Evolutionary conservation across 1,284 basidiomycete species (phyloP), one percentile per base, ranked within the genome.

Genomic region (Heterobasidion occidentale): DNA sequence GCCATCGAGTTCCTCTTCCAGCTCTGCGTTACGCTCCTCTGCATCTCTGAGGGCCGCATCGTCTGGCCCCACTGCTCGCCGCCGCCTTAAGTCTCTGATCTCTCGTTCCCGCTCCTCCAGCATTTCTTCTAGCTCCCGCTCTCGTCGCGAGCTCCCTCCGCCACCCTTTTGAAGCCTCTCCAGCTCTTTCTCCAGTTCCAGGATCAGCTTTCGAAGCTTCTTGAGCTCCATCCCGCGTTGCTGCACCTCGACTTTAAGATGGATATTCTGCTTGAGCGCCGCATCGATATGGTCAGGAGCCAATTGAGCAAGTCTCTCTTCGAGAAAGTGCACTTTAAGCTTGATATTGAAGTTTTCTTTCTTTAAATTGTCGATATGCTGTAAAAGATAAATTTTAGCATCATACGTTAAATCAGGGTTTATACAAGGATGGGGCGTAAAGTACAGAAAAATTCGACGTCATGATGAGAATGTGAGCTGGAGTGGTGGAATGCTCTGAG

Each of bases 341-440:
- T 97, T 95, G 67, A 97, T 86, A 65, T 89, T 90, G 72, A 96
- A 96, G 75, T 95, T 94, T 70, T 97, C 93, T 70, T 94, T 95
- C 76, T 95, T 95, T 63, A 94, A 79, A 60, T 86, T 86, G 72
- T 97, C 92, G 66, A 96, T 92, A 68, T 94, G 90, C 93, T 96
- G 64, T 50, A 56, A 48, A 19, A 49, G 27, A 27, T 27, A 6
- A 27, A 27, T 27, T 15, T 27, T 5, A 27, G 27, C 27, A 27
- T 5, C 5, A 5, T 27, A 27, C 27, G 5, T 1, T 27, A 4
- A 27, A 27, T 27, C 4, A 27, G 4, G 27, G 5, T 6, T 0
- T 27, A 4, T 0, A 27, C 27, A 27, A 27, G 5, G 27, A 27
- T 27, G 27, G 5, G 5, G 27, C 27, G 27, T 27, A 5, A 27